Base-by-base conservation (phyloP, 257 asterid genomes). In the Nicotiana paniculata region DNA sequence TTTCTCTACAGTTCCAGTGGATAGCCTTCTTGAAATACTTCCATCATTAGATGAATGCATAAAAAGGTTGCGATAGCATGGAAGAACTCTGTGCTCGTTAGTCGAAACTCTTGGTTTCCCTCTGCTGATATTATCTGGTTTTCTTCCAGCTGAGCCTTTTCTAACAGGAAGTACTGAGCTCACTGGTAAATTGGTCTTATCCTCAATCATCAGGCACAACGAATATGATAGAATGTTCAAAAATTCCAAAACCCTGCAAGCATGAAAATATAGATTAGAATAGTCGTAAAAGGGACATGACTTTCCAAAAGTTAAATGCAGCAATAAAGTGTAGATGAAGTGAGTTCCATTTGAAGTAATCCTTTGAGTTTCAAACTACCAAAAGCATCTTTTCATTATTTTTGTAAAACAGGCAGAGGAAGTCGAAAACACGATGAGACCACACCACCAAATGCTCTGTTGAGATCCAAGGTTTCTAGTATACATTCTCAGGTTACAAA, bases 141-240 rank as follows among this genome's bases (percentile, higher is more conserved):
- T 82, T 16, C 53, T 62, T 26, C 82, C 75, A 18, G 83, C 81
- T 55, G 84, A 66, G 33, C 59, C 84, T 80, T 37, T 77, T 80
- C 78, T 84, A 30, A n/a, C 64, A 46, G n/a, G 57, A 28, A 43
- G 13, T 82, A 65, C 85, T 3, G 81, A 82, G 81, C 82, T 55
- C 77, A 79, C 77, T 63, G 77, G 21, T 51, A 86, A 77, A 86
- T 81, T 83, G 72, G 37, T 76, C 80, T 78, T 87, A 83, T 80
- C 93, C 86, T 87, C 91, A 43, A 93, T 93, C 64, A 18, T 58
- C 64, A 58, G 64, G 28, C 64, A 51, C 55, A 10, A 51, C 55
- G 4, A 51, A 48, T 48, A 48, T 48, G 54, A 11, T 48, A 9
- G 3, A 4, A 48, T 8, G 13, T 48, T 48, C 15, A 10, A 51